phyloP scores from a whole-genome alignment of 345 rosid species.

The Melaleuca quinquenervia region DNA sequence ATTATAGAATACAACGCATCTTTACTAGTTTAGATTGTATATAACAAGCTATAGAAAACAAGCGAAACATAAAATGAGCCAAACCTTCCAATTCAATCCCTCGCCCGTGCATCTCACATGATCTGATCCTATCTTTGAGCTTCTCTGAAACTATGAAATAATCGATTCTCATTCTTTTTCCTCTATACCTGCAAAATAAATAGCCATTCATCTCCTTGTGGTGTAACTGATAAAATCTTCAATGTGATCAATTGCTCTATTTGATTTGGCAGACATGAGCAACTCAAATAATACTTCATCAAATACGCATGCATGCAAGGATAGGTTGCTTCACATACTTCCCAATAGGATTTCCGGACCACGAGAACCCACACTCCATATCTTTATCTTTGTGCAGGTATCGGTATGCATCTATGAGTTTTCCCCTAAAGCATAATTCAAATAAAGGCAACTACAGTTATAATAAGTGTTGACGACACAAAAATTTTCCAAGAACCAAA shows the following conservation, averaged over 20 bases:
- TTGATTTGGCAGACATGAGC: background rate
- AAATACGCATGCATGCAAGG: background rate
- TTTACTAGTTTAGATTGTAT: background rate
- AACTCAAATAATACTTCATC: background rate
- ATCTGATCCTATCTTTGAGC: constrained; percentile 45
- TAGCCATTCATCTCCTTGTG: background rate
- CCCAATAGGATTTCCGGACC: constrained; percentile 90
- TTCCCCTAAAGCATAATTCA: constrained; percentile 50
- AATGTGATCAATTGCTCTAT: background rate
- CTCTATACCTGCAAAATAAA: constrained; percentile 55
- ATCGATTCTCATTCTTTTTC: constrained; percentile 89
- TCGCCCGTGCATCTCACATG: constrained; percentile 71
- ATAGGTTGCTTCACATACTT: constrained; percentile 38
- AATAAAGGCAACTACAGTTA: background rate
- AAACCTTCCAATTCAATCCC: constrained; percentile 82
- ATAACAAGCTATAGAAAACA: background rate
- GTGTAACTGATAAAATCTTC: background rate
- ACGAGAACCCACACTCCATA: constrained; percentile 87
- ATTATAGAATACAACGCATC: background rate
- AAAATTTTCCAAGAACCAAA: background rate
- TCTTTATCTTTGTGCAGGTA: constrained; percentile 73
- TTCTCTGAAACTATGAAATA: constrained; percentile 74
- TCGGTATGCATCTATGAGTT: constrained; percentile 80
- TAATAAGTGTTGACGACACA: background rate
- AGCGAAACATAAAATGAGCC: background rate